Evolutionary conservation across 164 flowering plant species (phyloP).

Genomic region (Hamamelis virginiana): DNA sequence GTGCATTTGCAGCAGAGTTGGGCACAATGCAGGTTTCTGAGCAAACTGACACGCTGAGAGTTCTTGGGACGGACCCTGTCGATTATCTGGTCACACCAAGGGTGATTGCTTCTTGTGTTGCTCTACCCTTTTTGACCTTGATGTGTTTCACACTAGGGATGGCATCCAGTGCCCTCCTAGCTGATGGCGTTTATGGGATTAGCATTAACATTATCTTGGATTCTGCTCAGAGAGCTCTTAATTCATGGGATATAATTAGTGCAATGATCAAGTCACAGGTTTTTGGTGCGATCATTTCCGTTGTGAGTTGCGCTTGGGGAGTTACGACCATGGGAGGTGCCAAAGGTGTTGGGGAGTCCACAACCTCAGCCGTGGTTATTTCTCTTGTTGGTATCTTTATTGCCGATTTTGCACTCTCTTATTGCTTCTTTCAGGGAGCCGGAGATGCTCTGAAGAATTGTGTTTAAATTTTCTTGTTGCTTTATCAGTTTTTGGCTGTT

Average conservation of each 20-base stretch:
- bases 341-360: constrained; percentile 93
- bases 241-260: constrained; percentile 84
- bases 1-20: constrained; percentile 91
- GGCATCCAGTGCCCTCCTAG: constrained; percentile 85
- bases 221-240: constrained; percentile 78
- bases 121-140: constrained; percentile 74
- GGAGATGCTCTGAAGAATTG: constrained; percentile 80
- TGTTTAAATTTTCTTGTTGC: background rate
- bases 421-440: constrained; percentile 81
- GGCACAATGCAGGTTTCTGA: constrained; percentile 99
- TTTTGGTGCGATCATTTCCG: constrained; percentile 77
- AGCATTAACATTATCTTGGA: constrained; percentile 84
- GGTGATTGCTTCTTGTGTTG: constrained; percentile 78
- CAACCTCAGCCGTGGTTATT: constrained; percentile 89
- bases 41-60: constrained; percentile 86
- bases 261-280: constrained; percentile 90
- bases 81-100: constrained; percentile 87
- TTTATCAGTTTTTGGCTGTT: too few species aligned
- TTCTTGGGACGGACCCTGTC: constrained; percentile 84
- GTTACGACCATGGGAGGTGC: constrained; percentile 91
- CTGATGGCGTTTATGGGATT: constrained; percentile 79
- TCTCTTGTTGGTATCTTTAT: constrained; percentile 89
- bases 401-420: constrained; percentile 87
- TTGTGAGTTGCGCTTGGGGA: constrained; percentile 94
- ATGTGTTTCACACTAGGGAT: constrained; percentile 79